Conservation (phyloP, 2,329 filamentous ascomycete species). For the Colletotrichum salicis region DNA sequence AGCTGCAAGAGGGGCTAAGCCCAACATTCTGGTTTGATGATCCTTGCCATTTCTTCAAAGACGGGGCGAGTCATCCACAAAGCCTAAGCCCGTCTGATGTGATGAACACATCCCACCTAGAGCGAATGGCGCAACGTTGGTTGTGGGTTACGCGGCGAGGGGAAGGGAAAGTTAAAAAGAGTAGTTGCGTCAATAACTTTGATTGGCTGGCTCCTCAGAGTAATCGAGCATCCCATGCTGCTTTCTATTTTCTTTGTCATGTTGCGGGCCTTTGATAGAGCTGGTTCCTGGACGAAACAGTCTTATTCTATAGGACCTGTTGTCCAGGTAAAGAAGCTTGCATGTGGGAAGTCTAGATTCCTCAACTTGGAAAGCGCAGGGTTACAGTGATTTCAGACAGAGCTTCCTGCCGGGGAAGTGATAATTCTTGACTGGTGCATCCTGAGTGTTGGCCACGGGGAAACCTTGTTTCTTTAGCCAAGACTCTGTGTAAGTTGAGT, state of each 20-base stretch:
- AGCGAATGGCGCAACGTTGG: conserved; percentile 4
- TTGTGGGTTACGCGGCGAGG: neutral
- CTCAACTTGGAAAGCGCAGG: neutral
- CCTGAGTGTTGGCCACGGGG: neutral
- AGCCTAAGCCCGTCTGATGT: conserved; percentile 1
- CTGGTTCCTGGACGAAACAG: conserved; percentile 11
- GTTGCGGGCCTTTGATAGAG: neutral
- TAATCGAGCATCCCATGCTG: neutral
- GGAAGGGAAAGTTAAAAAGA: neutral
- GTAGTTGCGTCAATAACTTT: neutral
- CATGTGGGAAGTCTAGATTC: neutral
- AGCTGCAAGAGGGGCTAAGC: neutral
- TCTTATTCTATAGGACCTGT: neutral
- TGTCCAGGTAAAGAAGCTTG: neutral
- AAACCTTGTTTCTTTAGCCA: neutral
- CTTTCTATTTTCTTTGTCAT: neutral
- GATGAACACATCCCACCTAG: neutral
- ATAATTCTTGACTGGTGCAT: neutral
- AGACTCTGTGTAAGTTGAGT: neutral
- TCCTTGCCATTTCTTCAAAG: neutral
- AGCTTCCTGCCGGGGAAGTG: neutral
- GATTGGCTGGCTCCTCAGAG: neutral
- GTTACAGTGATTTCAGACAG: neutral
- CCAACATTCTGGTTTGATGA: neutral
- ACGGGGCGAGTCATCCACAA: conserved; percentile 21